A percentile compares a stretch with the other conserved stretches of the same genome.
These are phyloP conservation scores for Hibiscus tridactylites DNA, from an alignment of 345 rosid species.

Conservation along the genomic window DNA sequence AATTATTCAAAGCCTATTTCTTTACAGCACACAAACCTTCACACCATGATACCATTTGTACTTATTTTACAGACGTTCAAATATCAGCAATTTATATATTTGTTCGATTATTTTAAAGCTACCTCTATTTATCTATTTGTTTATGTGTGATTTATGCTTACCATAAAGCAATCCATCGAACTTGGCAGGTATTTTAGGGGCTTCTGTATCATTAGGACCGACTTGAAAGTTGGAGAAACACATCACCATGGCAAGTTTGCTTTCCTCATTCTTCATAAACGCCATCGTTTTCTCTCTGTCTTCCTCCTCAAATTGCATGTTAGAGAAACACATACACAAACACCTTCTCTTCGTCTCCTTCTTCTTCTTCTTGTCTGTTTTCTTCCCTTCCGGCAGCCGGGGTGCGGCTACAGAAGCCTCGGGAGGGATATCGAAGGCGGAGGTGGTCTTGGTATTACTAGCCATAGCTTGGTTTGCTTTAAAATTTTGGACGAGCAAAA, in stretches of 20 bases:
- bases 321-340: background rate
- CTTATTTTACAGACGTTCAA: background rate
- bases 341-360: background rate
- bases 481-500: background rate
- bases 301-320: constrained; percentile 2
- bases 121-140: background rate
- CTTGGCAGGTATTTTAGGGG: no score
- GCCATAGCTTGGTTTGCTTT: background rate
- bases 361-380: no score
- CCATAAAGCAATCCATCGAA: background rate
- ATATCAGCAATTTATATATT: background rate
- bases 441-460: background rate
- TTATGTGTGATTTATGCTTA: background rate
- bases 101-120: background rate
- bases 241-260: background rate
- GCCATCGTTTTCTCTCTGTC: background rate
- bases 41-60: background rate
- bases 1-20: background rate
- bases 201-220: background rate
- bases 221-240: constrained; percentile 1
- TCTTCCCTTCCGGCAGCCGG: background rate
- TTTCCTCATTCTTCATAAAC: background rate
- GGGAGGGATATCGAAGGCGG: background rate
- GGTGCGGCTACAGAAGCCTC: background rate
- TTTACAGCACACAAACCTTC: background rate